Base-by-base conservation (phyloP, 2,329 filamentous ascomycete species). In the Colletotrichum neosansevieriae region DNA sequence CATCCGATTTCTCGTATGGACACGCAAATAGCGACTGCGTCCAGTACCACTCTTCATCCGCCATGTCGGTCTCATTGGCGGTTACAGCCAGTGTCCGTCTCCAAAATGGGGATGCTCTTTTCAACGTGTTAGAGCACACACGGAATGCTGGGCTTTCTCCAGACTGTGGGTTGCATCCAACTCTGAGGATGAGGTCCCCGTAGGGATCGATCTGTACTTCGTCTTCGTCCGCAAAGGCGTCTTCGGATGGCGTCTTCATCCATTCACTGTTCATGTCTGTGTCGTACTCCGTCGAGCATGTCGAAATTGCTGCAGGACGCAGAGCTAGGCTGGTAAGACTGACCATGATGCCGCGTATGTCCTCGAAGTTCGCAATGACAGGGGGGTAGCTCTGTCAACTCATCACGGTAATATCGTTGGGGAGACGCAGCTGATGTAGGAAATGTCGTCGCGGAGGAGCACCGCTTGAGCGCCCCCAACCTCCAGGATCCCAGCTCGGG, bases 31-130 rank as follows among this genome's bases (percentile, higher is more conserved):
- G 38, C 1, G 63, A 69, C 1, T 57, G 63, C 1, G 63, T 62
- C 17, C 50, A 47, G 15, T 53, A 60, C 63, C 63, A 67, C 3
- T 51, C 57, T 2, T 38, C 57, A 3, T 53, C 51, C 10, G 32
- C 29, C 4, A n/a, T n/a, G 11, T 13, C n/a, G 21, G 34, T 29
- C 34, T 60, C 54, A 1, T 19, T n/a, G 10, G 34, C 19, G 3
- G 57, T 67, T 12, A 62, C 67, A 6, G 15, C 13, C 1, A 69
- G 51, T 9, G 63, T 53, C 29, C 53, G 44, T 15, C n/a, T 63
- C 67, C 67, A 69, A 9, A 69, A 66, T 2, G 67, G 50, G 10
- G 67, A 69, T 36, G 63, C 51, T 32, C 67, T 58, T 12, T 57
- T 63, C 15, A 69, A 12, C 2, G 67, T 56, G 21, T 42, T 57